Percentiles rank a stretch among this genome's conserved stretches.
These are phyloP conservation scores for Alternaria arbusti DNA, from an alignment of 2,329 filamentous ascomycete species.

Conservation along the genomic window DNA sequence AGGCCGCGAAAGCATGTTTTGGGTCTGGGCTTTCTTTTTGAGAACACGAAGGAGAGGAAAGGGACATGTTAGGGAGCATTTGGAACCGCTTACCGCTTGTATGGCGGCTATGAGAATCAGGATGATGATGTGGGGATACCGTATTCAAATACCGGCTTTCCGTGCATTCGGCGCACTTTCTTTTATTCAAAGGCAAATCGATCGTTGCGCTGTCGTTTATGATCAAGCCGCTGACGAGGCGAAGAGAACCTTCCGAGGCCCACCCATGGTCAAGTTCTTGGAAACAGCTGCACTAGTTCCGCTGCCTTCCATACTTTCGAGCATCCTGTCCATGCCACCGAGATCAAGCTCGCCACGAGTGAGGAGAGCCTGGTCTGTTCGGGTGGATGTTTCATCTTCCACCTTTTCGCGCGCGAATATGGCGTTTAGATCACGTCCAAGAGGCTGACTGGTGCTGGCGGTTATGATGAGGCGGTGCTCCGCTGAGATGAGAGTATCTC, in stretches of 20 bases:
- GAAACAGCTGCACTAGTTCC: conserved; percentile 26
- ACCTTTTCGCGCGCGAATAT: conserved; percentile 36
- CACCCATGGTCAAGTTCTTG: conserved; percentile 36
- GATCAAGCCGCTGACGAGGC: conserved; percentile 38
- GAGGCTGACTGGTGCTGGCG: conserved; percentile 41
- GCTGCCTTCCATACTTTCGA: conserved; percentile 46
- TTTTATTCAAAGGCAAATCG: not conserved
- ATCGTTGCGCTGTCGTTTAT: not conserved
- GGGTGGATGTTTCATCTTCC: conserved; percentile 37
- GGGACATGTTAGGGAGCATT: not conserved
- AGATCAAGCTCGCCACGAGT: conserved; percentile 55
- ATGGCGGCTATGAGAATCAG: not conserved
- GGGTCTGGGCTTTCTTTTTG: not conserved
- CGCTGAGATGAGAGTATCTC: conserved; percentile 52
- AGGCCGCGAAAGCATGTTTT: conserved; percentile 48
- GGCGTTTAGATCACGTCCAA: conserved; percentile 38
- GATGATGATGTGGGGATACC: conserved; percentile 1
- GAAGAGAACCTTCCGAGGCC: conserved; percentile 45
- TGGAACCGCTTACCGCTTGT: not conserved
- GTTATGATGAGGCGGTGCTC: conserved; percentile 55
- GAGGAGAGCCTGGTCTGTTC: conserved; percentile 53
- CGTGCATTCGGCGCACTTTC: not conserved
- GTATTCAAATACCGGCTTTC: not conserved
- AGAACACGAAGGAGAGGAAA: not conserved
- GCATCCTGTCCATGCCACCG: conserved; percentile 56